Evolutionary conservation across 805 yeast species (phyloP).

Genomic region (Candida arabinofermentans): DNA sequence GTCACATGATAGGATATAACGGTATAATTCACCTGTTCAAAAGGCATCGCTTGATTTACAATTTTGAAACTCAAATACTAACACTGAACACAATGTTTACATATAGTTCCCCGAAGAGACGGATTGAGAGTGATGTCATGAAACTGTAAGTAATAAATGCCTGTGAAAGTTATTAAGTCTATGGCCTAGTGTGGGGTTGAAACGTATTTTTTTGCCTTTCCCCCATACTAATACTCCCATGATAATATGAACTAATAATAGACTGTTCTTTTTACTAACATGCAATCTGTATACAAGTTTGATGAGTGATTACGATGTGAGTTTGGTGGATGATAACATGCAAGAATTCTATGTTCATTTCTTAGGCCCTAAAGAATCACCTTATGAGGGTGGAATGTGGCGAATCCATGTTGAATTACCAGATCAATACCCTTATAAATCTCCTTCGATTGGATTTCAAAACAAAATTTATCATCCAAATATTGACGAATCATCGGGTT

Average conservation of each 20-base stretch:
- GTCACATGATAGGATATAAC: no score
- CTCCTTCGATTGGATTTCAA: constrained; percentile 92
- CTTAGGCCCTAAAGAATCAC: constrained; percentile 82
- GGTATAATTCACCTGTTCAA: not conserved
- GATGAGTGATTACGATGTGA: constrained; percentile 91
- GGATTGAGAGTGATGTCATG: constrained; percentile 95
- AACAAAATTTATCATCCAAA: constrained; percentile 94
- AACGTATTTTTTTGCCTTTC: no score
- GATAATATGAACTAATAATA: not conserved
- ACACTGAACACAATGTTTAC: no score
- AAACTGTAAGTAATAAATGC: constrained; percentile 57
- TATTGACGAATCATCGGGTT: constrained; percentile 85
- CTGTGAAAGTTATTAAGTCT: no score
- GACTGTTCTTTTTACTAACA: constrained; percentile 3
- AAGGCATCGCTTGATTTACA: no score
- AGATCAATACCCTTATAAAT: constrained; percentile 90
- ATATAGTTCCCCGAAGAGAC: constrained; percentile 59
- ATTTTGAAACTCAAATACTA: no score
- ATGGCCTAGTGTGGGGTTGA: no score
- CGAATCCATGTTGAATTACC: constrained; percentile 89
- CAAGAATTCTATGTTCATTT: constrained; percentile 86
- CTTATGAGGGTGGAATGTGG: constrained; percentile 90
- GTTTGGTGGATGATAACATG: constrained; percentile 73
- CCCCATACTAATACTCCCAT: no score
- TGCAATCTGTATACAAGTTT: constrained; percentile 34